phyloP scores from a whole-genome alignment of 1,139 yeast species.

The Geotrichum bryndzae region DNA sequence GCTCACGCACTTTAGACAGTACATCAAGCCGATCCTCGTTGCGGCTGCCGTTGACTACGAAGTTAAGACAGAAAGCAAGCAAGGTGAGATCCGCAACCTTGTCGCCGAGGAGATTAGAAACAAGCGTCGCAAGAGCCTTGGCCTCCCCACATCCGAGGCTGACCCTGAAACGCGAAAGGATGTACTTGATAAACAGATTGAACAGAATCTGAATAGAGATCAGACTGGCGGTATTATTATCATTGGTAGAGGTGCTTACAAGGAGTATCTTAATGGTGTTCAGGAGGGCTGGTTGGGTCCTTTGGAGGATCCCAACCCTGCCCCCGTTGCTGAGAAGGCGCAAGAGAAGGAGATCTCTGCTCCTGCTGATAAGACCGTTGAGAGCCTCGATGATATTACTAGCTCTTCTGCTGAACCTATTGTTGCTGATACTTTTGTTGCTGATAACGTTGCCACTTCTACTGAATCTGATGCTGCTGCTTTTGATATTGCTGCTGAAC shows the following conservation, averaged over 20 bases:
- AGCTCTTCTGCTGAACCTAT: background rate
- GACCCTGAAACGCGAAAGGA: conserved; percentile 25
- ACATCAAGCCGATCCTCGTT: conserved; percentile 79
- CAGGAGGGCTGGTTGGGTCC: conserved; percentile 97
- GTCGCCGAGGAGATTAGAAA: conserved; percentile 82
- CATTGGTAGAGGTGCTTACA: conserved; percentile 92
- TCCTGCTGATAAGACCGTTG: conserved; percentile 1
- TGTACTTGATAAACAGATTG: conserved; percentile 30
- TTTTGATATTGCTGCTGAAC: conserved; percentile 6
- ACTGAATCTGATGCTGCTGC: conserved; percentile 6
- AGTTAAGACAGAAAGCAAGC: conserved; percentile 61
- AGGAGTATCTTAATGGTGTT: conserved; percentile 82
- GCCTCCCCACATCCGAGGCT: conserved; percentile 26
- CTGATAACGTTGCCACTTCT: background rate
- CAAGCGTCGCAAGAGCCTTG: conserved; percentile 44
- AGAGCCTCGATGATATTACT: conserved; percentile 2
- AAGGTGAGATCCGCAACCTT: conserved; percentile 76
- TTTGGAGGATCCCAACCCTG: conserved; percentile 55
- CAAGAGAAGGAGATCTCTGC: conserved; percentile 3
- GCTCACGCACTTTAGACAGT: conserved; percentile 66
- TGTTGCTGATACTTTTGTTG: conserved; percentile 9
- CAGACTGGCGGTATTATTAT: conserved; percentile 79
- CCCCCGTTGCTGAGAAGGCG: conserved; percentile 15
- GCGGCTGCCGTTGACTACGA: conserved; percentile 86
- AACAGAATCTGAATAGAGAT: conserved; percentile 29